Percentiles rank a stretch among this genome's conserved stretches.
Conservation (phyloP, 2,329 filamentous ascomycete genomes). For the Fonsecaea monophora region DNA sequence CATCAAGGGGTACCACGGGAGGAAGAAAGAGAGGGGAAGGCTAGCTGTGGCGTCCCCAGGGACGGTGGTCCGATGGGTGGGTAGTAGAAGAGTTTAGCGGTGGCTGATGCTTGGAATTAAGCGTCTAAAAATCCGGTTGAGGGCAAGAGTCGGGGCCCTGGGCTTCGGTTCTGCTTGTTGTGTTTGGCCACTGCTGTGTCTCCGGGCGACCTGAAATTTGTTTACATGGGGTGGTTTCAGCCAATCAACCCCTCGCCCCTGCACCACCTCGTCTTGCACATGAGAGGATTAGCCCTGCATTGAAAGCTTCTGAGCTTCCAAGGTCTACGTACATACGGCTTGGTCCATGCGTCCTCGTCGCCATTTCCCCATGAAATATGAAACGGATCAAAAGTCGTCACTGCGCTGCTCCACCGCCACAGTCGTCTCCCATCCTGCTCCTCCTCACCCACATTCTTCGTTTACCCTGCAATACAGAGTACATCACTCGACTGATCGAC, state of each 20-base stretch:
- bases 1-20: neutral
- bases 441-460: slow-evolving; percentile 4
- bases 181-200: neutral
- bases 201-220: slow-evolving; percentile 9
- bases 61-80: slow-evolving; percentile 14
- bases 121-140: slow-evolving; percentile 10
- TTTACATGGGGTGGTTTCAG: slow-evolving; percentile 1
- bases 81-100: slow-evolving; percentile 9
- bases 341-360: slow-evolving; percentile 8
- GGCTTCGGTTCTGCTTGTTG: neutral
- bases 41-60: slow-evolving; percentile 10
- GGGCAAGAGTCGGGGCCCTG: neutral
- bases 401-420: neutral
- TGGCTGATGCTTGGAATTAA: slow-evolving; percentile 12
- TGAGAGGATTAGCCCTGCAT: neutral
- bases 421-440: neutral
- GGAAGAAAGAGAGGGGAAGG: slow-evolving; percentile 5
- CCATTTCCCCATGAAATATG: slow-evolving; percentile 7
- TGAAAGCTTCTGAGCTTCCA: neutral
- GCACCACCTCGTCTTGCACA: neutral
- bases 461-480: neutral
- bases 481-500: neutral
- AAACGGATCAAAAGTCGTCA: neutral
- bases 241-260: slow-evolving; percentile 8
- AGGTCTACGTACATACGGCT: neutral